These are phyloP conservation scores for Penicillium paneum DNA, from an alignment of 2,329 filamentous ascomycete genomes.

Conservation along the genomic window DNA sequence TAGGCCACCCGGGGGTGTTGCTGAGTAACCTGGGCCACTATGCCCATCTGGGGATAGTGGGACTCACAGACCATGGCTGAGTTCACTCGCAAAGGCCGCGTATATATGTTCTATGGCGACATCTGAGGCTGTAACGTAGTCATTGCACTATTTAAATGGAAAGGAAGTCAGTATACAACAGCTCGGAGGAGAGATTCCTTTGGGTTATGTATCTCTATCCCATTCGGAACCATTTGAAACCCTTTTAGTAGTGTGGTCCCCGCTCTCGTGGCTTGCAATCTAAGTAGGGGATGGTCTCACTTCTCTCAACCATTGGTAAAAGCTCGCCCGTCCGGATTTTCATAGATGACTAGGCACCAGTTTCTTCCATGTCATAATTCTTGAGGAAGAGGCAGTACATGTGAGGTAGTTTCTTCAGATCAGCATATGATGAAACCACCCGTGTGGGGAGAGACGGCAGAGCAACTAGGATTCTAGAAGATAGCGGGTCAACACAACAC, in stretches of 20 bases:
- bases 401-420: neutral
- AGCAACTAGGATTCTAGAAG: constrained; percentile 7
- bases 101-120: neutral
- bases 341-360: neutral
- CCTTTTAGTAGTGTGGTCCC: neutral
- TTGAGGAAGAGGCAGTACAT: neutral
- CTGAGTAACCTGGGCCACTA: neutral
- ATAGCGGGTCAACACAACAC: constrained; percentile 8
- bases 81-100: neutral
- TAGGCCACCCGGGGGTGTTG: neutral
- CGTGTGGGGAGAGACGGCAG: constrained; percentile 8
- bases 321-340: neutral
- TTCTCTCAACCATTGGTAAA: neutral
- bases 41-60: neutral
- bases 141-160: neutral
- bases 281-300: constrained; percentile 1
- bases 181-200: neutral
- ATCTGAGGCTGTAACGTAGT: neutral
- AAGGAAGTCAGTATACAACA: neutral
- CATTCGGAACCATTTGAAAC: neutral
- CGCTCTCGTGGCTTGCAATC: constrained; percentile 1
- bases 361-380: neutral
- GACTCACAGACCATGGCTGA: neutral
- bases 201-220: neutral
- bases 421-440: constrained; percentile 1